Conservation (phyloP, 805 yeast species). For the Candida coquimbonensis region DNA sequence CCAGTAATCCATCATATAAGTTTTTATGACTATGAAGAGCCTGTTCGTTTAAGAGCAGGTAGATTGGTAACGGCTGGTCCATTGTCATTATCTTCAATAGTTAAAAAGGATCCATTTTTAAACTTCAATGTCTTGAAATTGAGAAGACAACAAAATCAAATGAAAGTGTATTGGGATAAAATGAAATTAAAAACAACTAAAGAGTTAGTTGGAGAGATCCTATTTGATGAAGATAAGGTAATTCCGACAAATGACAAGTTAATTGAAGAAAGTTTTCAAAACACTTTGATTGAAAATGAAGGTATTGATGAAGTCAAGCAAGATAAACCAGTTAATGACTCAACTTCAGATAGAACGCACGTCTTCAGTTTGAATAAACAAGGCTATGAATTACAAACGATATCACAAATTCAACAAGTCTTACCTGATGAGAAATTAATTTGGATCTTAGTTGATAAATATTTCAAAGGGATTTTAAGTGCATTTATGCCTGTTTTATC, state of each 20-base stretch:
- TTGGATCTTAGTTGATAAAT: slow-evolving; percentile 19
- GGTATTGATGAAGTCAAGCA: slow-evolving; percentile 30
- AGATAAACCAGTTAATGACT: not conserved
- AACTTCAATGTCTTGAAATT: slow-evolving; percentile 20
- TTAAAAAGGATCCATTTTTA: slow-evolving; percentile 26
- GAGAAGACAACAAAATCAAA: slow-evolving; percentile 22
- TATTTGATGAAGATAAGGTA: slow-evolving; percentile 12
- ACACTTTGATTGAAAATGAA: slow-evolving; percentile 29
- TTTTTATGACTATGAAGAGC: slow-evolving; percentile 25
- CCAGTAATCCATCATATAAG: slow-evolving; percentile 14
- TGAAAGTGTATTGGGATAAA: slow-evolving; percentile 4
- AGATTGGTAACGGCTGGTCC: slow-evolving; percentile 28
- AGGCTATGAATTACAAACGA: slow-evolving; percentile 17
- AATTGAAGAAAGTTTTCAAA: slow-evolving; percentile 25
- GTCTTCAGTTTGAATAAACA: slow-evolving; percentile 4
- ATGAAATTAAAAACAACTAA: slow-evolving; percentile 4
- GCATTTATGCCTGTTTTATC: slow-evolving; percentile 24
- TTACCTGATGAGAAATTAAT: slow-evolving; percentile 18
- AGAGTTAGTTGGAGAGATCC: slow-evolving; percentile 16
- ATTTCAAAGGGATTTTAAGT: slow-evolving; percentile 13
- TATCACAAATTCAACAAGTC: slow-evolving; percentile 14
- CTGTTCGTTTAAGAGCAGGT: slow-evolving; percentile 26
- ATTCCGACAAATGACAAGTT: slow-evolving; percentile 5
- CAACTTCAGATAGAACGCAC: slow-evolving; percentile 9
- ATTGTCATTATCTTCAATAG: slow-evolving; percentile 22